These are phyloP conservation scores for Cetradonia linearis DNA, from an alignment of 495 filamentous ascomycete genomes.

Conservation along the genomic window DNA sequence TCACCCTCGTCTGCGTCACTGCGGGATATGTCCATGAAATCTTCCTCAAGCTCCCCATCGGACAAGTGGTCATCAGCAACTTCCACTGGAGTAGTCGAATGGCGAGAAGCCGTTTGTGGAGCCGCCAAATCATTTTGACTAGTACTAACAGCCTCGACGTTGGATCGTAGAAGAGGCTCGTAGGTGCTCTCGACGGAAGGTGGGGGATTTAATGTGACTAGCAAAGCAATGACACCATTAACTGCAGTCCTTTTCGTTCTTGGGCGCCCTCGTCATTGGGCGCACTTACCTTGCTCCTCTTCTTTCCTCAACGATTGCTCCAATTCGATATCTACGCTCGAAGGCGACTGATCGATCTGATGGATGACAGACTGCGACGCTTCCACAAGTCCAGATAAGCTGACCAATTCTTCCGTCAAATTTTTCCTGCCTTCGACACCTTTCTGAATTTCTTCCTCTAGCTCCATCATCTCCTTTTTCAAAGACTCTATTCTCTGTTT, in stretches of 20 bases:
- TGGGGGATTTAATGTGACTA: not conserved
- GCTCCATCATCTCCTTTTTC: conserved; percentile 45
- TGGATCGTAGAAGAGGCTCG: not conserved
- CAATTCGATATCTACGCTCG: conserved; percentile 26
- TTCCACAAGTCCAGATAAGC: conserved; percentile 12
- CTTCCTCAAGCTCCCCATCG: conserved; percentile 20
- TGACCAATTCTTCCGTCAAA: conserved; percentile 26
- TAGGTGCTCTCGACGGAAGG: not conserved
- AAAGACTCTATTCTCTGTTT: conserved; percentile 43
- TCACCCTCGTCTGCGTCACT: conserved; percentile 23
- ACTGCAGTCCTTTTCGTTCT: conserved; percentile 1
- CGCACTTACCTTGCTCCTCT: conserved; percentile 10
- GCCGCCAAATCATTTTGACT: not conserved
- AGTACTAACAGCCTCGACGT: not conserved
- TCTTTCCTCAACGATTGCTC: conserved; percentile 19
- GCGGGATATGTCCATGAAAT: conserved; percentile 24
- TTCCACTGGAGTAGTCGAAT: conserved; percentile 3
- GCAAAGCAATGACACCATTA: conserved; percentile 1
- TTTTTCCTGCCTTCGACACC: conserved; percentile 31
- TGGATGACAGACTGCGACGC: conserved; percentile 3
- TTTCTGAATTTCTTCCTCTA: conserved; percentile 50
- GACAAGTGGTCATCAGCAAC: not conserved
- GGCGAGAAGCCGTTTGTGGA: not conserved
- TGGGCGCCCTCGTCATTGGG: conserved; percentile 5
- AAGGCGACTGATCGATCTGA: not conserved